Evolutionary conservation across 1,284 basidiomycete genomes (phyloP), one percentile per base, ranked within the genome.

Genomic region (Tilletiaria anomala): DNA sequence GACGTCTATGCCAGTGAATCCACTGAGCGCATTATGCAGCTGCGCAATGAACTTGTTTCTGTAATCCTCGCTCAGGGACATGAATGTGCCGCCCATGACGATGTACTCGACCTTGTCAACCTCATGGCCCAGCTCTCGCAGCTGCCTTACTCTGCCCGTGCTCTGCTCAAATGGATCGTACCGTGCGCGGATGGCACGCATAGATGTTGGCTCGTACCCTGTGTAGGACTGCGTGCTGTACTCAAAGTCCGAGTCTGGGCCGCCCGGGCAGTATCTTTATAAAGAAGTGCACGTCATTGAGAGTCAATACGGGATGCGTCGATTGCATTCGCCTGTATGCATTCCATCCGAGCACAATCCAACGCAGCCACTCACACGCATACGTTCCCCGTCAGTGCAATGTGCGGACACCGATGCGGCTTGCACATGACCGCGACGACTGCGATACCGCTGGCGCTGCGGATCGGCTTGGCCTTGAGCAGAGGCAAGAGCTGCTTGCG

Each of bases 391-490:
- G 93, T 99, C 82, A 99, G 91, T 5, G 93, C 93, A 46, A 99
- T 97, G 70, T 99, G 93, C 4, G 93, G 93, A 73, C 93, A 99
- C 39, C 93, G 78, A 73, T 99, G 93, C 2, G 93, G 93, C 68
- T 97, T 99, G 74, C 89, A 94, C 93, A 99, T 99, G 29, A 99
- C 91, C 4, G 93, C 93, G 4, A 99, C 93, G 14, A 97, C 93
- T 1, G 93, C 93, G 45, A 93, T 91, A 44, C 93, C 93, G 68
- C 84, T 89, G 2, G 93, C 93, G n/a, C 89, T 96, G 54, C 93
- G 74, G 40, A 99, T 86, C 5, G 93, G 93, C 58, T 94, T 79
- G 12, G 93, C 93, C 57, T 80, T 83, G 48, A 99, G 72, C 63
- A 83, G 89, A 1, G 89, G 88, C 36, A 94, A 70, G 20, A 99